phyloP scores from a whole-genome alignment of 148 eudicot species.

The Polygonum aviculare region DNA sequence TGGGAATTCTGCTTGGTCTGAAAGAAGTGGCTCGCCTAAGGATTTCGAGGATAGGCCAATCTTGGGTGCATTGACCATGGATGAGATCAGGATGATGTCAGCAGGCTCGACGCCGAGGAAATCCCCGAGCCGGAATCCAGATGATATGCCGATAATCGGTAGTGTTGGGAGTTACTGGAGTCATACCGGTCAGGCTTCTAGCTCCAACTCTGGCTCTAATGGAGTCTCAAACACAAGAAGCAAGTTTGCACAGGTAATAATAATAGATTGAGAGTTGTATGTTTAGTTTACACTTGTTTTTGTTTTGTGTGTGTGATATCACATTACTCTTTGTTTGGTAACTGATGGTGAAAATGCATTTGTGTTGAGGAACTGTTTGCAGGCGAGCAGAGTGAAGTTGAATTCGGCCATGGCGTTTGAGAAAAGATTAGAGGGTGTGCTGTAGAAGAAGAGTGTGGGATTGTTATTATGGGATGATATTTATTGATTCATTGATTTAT shows the following conservation, averaged over 20 bases:
- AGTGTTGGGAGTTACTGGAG: slow-evolving; percentile 70
- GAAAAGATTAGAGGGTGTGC: slow-evolving; percentile 40
- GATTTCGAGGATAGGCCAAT: slow-evolving; percentile 46
- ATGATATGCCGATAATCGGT: slow-evolving; percentile 50
- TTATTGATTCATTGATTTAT: background rate
- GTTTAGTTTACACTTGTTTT: background rate
- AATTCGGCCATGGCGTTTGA: slow-evolving; percentile 33
- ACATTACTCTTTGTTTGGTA: background rate
- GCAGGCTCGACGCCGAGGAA: slow-evolving; percentile 31
- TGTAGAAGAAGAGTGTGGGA: slow-evolving; percentile 18
- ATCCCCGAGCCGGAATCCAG: slow-evolving; percentile 33
- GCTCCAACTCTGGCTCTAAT: slow-evolving; percentile 19
- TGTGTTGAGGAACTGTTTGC: slow-evolving; percentile 10
- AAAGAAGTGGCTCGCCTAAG: slow-evolving; percentile 21
- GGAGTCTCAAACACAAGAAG: slow-evolving; percentile 19
- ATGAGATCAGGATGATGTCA: slow-evolving; percentile 36
- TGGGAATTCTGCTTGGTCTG: slow-evolving; percentile 28
- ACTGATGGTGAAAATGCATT: background rate
- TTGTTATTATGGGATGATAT: background rate
- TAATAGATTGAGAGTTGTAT: background rate
- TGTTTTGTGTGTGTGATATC: background rate
- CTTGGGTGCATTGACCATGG: slow-evolving; percentile 44
- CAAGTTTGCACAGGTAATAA: slow-evolving; percentile 27
- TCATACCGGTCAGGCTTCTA: slow-evolving; percentile 26
- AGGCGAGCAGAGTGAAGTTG: slow-evolving; percentile 31